Evolutionary conservation across 192 early-diverging fungal species (phyloP).

Genomic region (Umbelopsis sp.): DNA sequence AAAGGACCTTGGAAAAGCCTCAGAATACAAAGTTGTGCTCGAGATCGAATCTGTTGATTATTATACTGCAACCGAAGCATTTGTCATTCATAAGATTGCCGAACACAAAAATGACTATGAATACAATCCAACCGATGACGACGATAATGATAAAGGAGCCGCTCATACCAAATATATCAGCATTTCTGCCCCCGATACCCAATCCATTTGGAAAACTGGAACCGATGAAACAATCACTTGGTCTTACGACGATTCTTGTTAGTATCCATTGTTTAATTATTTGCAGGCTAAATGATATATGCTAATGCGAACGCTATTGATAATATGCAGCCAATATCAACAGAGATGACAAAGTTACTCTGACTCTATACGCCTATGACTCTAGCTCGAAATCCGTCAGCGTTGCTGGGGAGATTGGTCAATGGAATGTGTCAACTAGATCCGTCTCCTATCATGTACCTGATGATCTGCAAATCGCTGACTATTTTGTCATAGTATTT

Average conservation of each 20-base stretch:
- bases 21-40: neutral
- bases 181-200: neutral
- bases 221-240: too few species aligned
- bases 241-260: too few species aligned
- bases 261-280: too few species aligned
- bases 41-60: neutral
- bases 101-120: neutral
- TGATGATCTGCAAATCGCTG: neutral
- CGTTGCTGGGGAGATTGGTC: neutral
- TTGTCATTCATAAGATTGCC: neutral
- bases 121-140: too few species aligned
- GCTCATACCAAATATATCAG: neutral
- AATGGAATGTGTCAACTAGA: neutral
- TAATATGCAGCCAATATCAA: neutral
- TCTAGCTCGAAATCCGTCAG: neutral
- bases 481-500: neutral
- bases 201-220: neutral
- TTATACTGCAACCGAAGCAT: neutral
- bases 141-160: neutral
- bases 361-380: neutral
- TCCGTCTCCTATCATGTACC: neutral
- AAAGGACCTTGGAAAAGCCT: conserved; percentile 1
- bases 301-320: too few species aligned
- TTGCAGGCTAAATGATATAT: too few species aligned
- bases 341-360: neutral